Base-by-base conservation (phyloP, 768 basidiomycete genomes). In the Boletus pseudopeckii region DNA sequence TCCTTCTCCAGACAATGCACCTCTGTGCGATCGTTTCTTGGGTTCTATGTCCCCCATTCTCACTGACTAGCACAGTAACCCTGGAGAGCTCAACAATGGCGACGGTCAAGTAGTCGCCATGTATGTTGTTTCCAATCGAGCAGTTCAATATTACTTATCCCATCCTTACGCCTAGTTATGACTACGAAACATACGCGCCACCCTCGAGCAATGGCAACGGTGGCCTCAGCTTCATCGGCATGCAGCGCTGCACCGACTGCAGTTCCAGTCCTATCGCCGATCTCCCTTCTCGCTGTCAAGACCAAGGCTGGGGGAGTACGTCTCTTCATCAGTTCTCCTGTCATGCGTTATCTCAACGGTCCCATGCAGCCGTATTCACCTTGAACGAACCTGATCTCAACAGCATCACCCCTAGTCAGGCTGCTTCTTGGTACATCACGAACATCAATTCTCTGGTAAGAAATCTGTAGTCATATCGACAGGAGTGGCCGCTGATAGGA, bases 361-460 rank as follows among this genome's bases (percentile, higher is more conserved):
- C 10, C 1, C n/a, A 7, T 15, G 3, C 39, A 70, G 72, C 63
- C 17, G 69, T 73, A 3, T 71, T 71, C 57, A 72, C 40, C 42
- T 46, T 75, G 60, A 74, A 74, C 41, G 73, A 74, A 50, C 73
- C 73, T 2, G 73, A 74, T 49, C 26, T 64, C 55, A 67, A 67
- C 14, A 60, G 61, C 2, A 71, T 69, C 39, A 30, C 38, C 20
- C 65, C 73, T 9, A 47, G 43, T 26, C 32, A 60, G n/a, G 73
- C 74, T 7, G 74, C 73, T 18, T 52, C 59, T n/a, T 74, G 73
- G 73, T 74, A 74, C 34, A 72, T 61, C 8, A 9, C 71, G 45
- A 54, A 70, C 37, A 63, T 74, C 24, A 75, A 72, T 49, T 69
- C 70, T 4, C 34, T 74, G 58, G 71, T 73, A 59, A 28, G 68